These are phyloP conservation scores for Candida oleophila DNA, from an alignment of 805 yeast genomes.

Conservation along the genomic window DNA sequence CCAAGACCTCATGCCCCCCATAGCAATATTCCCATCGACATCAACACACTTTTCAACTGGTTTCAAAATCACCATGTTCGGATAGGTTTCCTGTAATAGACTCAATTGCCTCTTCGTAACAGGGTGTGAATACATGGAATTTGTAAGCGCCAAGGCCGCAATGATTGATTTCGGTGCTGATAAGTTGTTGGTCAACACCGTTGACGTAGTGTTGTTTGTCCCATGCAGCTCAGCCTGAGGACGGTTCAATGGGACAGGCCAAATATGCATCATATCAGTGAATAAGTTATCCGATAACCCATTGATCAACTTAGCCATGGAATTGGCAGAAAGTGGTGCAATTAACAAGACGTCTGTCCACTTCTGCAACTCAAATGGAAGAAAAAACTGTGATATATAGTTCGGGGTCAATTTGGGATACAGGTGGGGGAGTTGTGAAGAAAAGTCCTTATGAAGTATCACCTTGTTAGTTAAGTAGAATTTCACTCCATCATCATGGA, in stretches of 20 bases:
- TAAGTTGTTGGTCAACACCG: constrained; percentile 16
- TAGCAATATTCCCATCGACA: constrained; percentile 25
- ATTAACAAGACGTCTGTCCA: constrained; percentile 28
- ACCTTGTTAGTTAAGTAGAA: constrained; percentile 13
- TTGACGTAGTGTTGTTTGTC: constrained; percentile 7
- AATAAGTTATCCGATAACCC: constrained; percentile 25
- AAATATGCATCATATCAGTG: constrained; percentile 20
- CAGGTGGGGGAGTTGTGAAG: not conserved
- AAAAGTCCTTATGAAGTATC: not conserved
- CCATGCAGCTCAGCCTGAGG: not conserved
- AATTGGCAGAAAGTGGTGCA: constrained; percentile 24
- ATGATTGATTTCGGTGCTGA: constrained; percentile 21
- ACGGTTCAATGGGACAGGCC: constrained; percentile 18
- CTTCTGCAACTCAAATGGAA: constrained; percentile 19
- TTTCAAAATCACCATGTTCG: constrained; percentile 22
- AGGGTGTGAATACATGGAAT: constrained; percentile 26
- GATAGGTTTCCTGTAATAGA: constrained; percentile 21
- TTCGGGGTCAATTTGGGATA: constrained; percentile 10
- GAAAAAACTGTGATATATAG: constrained; percentile 12
- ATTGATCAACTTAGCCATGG: constrained; percentile 23
- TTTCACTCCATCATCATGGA: constrained; percentile 18
- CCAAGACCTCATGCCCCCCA: constrained; percentile 32
- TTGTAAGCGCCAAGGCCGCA: constrained; percentile 23
- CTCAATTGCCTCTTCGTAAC: constrained; percentile 21
- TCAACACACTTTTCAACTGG: constrained; percentile 27